Evolutionary conservation across 1,284 basidiomycete species (phyloP), one percentile per base, ranked within the genome.

Genomic region (Trametes pubescens): DNA sequence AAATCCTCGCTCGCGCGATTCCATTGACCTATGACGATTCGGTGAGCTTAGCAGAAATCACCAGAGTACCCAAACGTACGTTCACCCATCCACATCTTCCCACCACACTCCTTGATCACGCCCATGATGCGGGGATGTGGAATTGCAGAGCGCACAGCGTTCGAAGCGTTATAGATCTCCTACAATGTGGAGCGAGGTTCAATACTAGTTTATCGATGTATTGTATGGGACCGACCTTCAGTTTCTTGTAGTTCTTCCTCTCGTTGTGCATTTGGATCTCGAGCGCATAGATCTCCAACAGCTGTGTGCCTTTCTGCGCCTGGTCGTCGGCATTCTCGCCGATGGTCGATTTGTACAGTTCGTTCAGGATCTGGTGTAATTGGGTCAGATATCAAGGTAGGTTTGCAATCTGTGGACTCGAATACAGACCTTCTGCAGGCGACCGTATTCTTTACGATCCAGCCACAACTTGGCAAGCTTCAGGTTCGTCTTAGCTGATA

Each of bases 41-140:
- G n/a, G n/a, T n/a, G n/a, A n/a, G n/a, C n/a, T n/a, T n/a, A n/a
- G n/a, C n/a, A n/a, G n/a, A n/a, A n/a, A n/a, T n/a, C n/a, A n/a
- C n/a, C n/a, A n/a, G n/a, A n/a, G n/a, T 48, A 8, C 29, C 24
- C 35, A 13, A 4, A 82, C 91, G 72, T 76, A 93, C 96, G 93
- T 83, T 99, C 98, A 62, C 94, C 95, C 98, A 99, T 99, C 95
- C 98, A 98, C 98, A 99, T 99, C 81, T 99, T 99, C 9, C 98
- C 98, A 14, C 98, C 98, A 70, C 97, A 99, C 78, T 99, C 98
- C 74, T 96, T 95, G 78, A 99, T 99, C 59, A 99, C 94, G 57
- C 97, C 98, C 92, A 99, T 96, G 74, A 99, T 99, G 29, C 96
- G 89, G 9, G 98, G 98, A 79, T 99, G 98, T 11, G 97, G 96